A percentile compares a stretch with the other conserved stretches of the same genome.
Evolutionary conservation across 176 grass and related monocot species (phyloP).

Genomic region (Zoysia japonica): DNA sequence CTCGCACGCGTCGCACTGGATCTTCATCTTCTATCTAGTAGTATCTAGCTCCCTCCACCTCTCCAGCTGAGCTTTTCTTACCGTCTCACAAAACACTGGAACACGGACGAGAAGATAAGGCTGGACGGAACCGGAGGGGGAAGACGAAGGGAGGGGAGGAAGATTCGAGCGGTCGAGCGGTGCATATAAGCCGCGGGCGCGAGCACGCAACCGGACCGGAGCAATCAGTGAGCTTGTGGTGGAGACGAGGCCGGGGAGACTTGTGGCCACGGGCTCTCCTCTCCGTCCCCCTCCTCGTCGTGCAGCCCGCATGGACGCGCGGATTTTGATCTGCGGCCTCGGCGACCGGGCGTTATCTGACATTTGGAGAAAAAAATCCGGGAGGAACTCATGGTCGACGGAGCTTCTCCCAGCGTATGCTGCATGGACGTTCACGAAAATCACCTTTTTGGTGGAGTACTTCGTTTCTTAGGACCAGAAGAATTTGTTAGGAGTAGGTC

Average conservation of each 20-base stretch:
- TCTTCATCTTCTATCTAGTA: constrained; percentile 53
- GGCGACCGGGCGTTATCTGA: background rate
- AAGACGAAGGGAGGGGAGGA: background rate
- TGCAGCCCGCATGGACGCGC: constrained; percentile 14
- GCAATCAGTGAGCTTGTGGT: constrained; percentile 48
- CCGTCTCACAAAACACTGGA: background rate
- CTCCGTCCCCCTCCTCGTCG: background rate
- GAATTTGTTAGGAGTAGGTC: too few species aligned
- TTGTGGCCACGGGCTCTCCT: constrained; percentile 29
- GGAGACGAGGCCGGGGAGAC: constrained; percentile 9
- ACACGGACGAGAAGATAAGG: constrained; percentile 22
- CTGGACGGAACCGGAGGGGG: background rate
- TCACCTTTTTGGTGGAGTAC: background rate
- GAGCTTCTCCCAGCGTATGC: background rate
- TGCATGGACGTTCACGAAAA: background rate
- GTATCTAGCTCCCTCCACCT: background rate
- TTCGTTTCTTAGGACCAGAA: background rate
- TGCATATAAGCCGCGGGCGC: constrained; percentile 40
- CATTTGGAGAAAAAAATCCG: background rate
- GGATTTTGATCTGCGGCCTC: constrained; percentile 40
- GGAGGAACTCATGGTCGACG: background rate
- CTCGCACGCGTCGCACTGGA: constrained; percentile 89
- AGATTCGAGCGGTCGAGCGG: constrained; percentile 36
- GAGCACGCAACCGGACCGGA: constrained; percentile 23
- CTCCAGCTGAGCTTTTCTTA: background rate